Percentiles rank a stretch among this genome's conserved stretches.
Conservation (phyloP, 1,284 basidiomycete species). For the Leccinum variabile region DNA sequence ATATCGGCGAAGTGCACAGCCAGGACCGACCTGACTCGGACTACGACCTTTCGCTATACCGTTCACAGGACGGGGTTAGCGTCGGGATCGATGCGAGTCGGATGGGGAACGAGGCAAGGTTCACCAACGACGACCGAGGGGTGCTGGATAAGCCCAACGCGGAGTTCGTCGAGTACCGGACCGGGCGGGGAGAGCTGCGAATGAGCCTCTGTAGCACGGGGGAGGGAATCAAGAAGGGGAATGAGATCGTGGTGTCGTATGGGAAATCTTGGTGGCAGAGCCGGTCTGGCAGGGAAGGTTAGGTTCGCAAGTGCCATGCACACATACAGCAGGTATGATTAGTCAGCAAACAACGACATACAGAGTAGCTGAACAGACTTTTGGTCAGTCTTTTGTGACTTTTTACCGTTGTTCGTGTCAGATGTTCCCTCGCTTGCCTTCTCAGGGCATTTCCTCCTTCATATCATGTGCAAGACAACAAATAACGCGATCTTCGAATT, state of each 20-base stretch:
- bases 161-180: conserved; percentile 63
- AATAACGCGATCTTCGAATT: conserved; percentile 39
- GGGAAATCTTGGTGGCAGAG: conserved; percentile 90
- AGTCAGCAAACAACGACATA: conserved; percentile 30
- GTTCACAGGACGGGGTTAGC: conserved; percentile 50
- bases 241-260: conserved; percentile 88
- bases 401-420: conserved; percentile 5
- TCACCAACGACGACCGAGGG: conserved; percentile 87
- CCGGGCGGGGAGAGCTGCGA: conserved; percentile 60
- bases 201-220: conserved; percentile 75
- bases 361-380: not conserved
- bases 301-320: not conserved
- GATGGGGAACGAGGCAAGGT: conserved; percentile 84
- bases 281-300: conserved; percentile 26
- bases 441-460: conserved; percentile 56
- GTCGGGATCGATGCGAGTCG: conserved; percentile 73
- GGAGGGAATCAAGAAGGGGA: conserved; percentile 70
- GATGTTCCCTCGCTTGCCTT: conserved; percentile 48
- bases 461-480: conserved; percentile 46
- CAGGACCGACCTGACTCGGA: conserved; percentile 70
- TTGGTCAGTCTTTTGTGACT: not conserved
- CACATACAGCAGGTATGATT: conserved; percentile 9
- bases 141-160: conserved; percentile 70
- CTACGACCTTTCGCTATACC: conserved; percentile 84
- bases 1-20: conserved; percentile 82